Percentiles rank a stretch among this genome's conserved stretches.
These are phyloP conservation scores for Zhuliangozyma blackwelliae DNA, from an alignment of 1,139 yeast species.

Conservation along the genomic window DNA sequence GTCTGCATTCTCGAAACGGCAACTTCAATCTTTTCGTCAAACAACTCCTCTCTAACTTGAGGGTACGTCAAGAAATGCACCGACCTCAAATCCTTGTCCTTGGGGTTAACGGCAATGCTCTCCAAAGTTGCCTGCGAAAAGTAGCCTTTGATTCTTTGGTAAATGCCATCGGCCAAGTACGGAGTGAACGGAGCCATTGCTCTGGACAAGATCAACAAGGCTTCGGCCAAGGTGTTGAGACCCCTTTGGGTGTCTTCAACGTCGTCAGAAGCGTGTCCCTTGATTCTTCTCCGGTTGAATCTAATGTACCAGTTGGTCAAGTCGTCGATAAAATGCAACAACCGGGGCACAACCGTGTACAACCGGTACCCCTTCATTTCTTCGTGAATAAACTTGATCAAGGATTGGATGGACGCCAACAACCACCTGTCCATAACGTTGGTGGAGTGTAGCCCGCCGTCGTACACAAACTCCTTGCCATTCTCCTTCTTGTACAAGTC, in stretches of 20 bases:
- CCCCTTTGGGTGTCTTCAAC: slow-evolving; percentile 79
- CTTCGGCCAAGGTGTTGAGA: slow-evolving; percentile 86
- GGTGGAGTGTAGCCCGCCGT: slow-evolving; percentile 56
- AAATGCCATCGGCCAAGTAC: slow-evolving; percentile 85
- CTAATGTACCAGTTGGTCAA: slow-evolving; percentile 99
- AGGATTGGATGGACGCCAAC: slow-evolving; percentile 87
- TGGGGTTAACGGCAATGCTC: slow-evolving; percentile 36
- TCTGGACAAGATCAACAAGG: slow-evolving; percentile 79
- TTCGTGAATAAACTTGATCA: slow-evolving; percentile 75
- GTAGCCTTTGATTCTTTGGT: slow-evolving; percentile 64
- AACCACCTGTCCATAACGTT: slow-evolving; percentile 99
- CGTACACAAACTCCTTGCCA: slow-evolving; percentile 67
- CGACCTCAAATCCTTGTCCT: slow-evolving; percentile 60
- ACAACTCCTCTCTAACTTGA: slow-evolving; percentile 72
- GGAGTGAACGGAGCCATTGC: slow-evolving; percentile 99
- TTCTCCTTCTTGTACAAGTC: slow-evolving; percentile 76
- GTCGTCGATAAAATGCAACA: slow-evolving; percentile 83
- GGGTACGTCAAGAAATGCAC: slow-evolving; percentile 95
- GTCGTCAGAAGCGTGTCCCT: slow-evolving; percentile 77
- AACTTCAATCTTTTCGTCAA: slow-evolving; percentile 71
- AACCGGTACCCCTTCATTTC: slow-evolving; percentile 90
- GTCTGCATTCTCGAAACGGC: slow-evolving; percentile 96
- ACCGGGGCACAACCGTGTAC: slow-evolving; percentile 92
- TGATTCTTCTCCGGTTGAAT: slow-evolving; percentile 94
- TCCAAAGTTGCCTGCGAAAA: slow-evolving; percentile 54